These are phyloP conservation scores for Exsudoporus floridanus DNA, from an alignment of 1,284 basidiomycete genomes.

Conservation along the genomic window DNA sequence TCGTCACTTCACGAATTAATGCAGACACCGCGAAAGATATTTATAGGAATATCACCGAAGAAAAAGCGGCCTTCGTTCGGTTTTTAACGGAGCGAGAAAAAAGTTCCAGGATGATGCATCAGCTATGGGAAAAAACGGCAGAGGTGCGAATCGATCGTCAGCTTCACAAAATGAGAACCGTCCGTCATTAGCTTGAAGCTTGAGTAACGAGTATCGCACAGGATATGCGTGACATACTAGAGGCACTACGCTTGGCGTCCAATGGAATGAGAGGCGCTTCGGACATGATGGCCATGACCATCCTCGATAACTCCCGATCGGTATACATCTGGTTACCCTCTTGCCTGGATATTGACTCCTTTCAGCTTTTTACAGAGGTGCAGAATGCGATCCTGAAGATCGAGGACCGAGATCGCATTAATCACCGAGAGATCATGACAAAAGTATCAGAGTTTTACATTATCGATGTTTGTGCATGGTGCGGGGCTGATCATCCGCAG, in stretches of 20 bases:
- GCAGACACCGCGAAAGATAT: conserved; percentile 65
- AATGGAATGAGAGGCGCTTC: conserved; percentile 22
- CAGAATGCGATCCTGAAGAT: conserved; percentile 21
- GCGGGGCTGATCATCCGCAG: conserved; percentile 22
- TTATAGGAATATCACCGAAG: conserved; percentile 62
- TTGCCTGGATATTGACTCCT: conserved; percentile 7
- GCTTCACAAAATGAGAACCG: background rate
- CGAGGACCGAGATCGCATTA: conserved; percentile 18
- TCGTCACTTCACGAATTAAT: conserved; percentile 7
- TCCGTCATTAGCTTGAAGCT: background rate
- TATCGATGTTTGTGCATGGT: background rate
- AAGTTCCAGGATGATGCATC: conserved; percentile 27
- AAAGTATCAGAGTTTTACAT: conserved; percentile 23
- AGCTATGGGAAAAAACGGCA: conserved; percentile 28
- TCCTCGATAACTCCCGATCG: conserved; percentile 20
- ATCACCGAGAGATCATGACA: conserved; percentile 23
- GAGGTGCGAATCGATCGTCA: conserved; percentile 29
- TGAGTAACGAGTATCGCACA: conserved; percentile 14
- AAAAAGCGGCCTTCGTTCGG: conserved; percentile 54
- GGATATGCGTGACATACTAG: conserved; percentile 32
- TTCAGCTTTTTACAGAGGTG: conserved; percentile 27
- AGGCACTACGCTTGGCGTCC: conserved; percentile 26
- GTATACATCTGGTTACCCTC: conserved; percentile 14
- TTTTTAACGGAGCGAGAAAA: conserved; percentile 48
- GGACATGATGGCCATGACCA: conserved; percentile 14